Percentiles rank a stretch among this genome's conserved stretches.
phyloP scores from a whole-genome alignment of 2,329 filamentous ascomycete genomes.

The Alternaria arborescens region DNA sequence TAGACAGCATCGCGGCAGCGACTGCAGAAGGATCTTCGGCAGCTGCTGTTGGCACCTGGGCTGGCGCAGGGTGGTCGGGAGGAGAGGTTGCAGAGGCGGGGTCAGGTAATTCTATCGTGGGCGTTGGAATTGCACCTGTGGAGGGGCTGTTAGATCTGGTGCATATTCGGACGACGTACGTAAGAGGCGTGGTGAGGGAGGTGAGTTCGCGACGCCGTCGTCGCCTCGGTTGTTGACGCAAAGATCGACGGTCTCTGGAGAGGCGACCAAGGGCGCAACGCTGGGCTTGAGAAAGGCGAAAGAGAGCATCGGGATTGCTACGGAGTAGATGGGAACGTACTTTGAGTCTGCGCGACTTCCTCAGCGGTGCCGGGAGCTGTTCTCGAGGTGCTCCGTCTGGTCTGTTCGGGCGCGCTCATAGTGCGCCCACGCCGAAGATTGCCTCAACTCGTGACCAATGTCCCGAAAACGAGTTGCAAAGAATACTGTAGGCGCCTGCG shows the following conservation, averaged over 20 bases:
- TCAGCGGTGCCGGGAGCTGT: constrained; percentile 37
- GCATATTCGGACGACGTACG: background rate
- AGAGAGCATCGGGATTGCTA: background rate
- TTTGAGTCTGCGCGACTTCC: constrained; percentile 27
- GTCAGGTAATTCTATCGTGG: constrained; percentile 22
- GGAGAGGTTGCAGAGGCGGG: constrained; percentile 53
- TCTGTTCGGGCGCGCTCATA: constrained; percentile 51
- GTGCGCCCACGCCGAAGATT: constrained; percentile 47
- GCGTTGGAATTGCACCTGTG: constrained; percentile 27
- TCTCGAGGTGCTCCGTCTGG: constrained; percentile 49
- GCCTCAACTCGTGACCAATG: constrained; percentile 40
- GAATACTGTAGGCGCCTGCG: constrained; percentile 21
- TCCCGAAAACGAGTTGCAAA: constrained; percentile 11
- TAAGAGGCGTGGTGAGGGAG: constrained; percentile 10
- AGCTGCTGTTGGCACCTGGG: constrained; percentile 24
- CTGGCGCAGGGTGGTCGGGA: constrained; percentile 50
- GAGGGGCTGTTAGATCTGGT: constrained; percentile 9
- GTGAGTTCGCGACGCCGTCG: constrained; percentile 20
- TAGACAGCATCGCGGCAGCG: constrained; percentile 35
- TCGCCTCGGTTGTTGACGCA: constrained; percentile 33
- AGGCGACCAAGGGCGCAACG: background rate
- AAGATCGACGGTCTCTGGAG: constrained; percentile 18
- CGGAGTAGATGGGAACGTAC: constrained; percentile 27
- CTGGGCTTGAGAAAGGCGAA: background rate
- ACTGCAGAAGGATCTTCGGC: constrained; percentile 21